Percentiles rank a stretch among this genome's conserved stretches.
Evolutionary conservation across 805 yeast species (phyloP).

Genomic region (Citeromyces nyonsensis): DNA sequence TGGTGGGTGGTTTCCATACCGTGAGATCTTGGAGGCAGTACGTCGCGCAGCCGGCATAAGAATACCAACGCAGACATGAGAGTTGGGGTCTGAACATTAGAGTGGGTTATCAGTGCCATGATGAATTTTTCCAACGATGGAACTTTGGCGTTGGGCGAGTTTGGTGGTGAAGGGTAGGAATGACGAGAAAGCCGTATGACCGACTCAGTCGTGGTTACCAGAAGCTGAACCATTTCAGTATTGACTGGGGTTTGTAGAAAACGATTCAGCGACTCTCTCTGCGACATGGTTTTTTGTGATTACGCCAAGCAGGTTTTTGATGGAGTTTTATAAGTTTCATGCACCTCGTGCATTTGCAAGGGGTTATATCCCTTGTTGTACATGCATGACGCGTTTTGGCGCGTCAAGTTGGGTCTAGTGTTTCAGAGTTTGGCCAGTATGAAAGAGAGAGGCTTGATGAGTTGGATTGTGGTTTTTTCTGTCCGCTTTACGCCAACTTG

Average conservation of each 20-base stretch:
- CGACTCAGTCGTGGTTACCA: constrained; percentile 42
- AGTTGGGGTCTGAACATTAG: constrained; percentile 91
- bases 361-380: too few relatives aligned
- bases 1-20: constrained; percentile 93
- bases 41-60: constrained; percentile 57
- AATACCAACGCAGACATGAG: constrained; percentile 86
- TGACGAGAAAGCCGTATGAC: constrained; percentile 28
- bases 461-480: too few relatives aligned
- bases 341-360: too few relatives aligned
- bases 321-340: background rate
- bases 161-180: constrained; percentile 21
- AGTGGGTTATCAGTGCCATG: constrained; percentile 51
- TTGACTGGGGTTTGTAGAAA: constrained; percentile 42
- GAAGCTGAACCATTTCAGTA: constrained; percentile 38
- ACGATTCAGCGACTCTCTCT: constrained; percentile 30
- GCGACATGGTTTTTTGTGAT: constrained; percentile 15
- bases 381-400: too few relatives aligned
- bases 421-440: too few relatives aligned
- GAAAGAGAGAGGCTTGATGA: too few relatives aligned
- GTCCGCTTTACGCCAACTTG: too few relatives aligned
- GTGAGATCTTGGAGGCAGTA: constrained; percentile 74
- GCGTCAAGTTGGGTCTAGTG: too few relatives aligned
- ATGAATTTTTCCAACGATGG: constrained; percentile 53
- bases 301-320: background rate
- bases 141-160: constrained; percentile 16